These are phyloP conservation scores for Alternaria metachromatica DNA, from an alignment of 2,329 filamentous ascomycete genomes.

Conservation along the genomic window DNA sequence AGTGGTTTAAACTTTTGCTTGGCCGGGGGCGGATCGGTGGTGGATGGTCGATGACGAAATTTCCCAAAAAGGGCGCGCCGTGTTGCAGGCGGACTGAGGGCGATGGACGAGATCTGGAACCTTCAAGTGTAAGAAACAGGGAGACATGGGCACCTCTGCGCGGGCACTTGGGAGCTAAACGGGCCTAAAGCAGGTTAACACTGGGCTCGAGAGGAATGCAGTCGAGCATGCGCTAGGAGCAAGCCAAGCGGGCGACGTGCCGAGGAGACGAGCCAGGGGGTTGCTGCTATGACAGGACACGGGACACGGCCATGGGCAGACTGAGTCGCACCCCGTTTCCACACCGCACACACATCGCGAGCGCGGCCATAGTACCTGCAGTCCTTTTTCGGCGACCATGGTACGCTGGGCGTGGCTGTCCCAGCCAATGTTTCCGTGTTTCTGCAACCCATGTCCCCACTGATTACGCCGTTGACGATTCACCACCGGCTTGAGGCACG, in stretches of 20 bases:
- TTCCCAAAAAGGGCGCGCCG: slow-evolving; percentile 26
- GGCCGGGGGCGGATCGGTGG: slow-evolving; percentile 19
- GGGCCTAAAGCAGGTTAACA: slow-evolving; percentile 37
- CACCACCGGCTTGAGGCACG: slow-evolving; percentile 14
- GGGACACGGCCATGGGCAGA: background rate
- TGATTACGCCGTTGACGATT: slow-evolving; percentile 16
- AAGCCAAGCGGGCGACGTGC: slow-evolving; percentile 22
- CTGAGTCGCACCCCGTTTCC: background rate
- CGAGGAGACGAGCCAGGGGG: slow-evolving; percentile 16
- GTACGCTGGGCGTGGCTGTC: background rate
- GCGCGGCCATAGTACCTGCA: background rate
- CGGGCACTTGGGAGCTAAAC: slow-evolving; percentile 33
- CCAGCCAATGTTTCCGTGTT: background rate
- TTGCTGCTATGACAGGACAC: background rate
- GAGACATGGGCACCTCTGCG: slow-evolving; percentile 30
- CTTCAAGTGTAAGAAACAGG: slow-evolving; percentile 32
- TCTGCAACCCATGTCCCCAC: slow-evolving; percentile 1
- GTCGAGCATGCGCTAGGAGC: slow-evolving; percentile 18
- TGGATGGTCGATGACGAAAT: slow-evolving; percentile 32
- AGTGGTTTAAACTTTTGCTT: slow-evolving; percentile 17
- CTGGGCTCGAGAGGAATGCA: slow-evolving; percentile 33
- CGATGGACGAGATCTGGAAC: slow-evolving; percentile 32
- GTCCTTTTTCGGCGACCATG: background rate
- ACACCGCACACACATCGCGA: background rate
- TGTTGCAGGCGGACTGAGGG: slow-evolving; percentile 22